A percentile compares a stretch with the other conserved stretches of the same genome.
These are phyloP conservation scores for Solanum pimpinellifolium DNA, from an alignment of 257 asterid species.

Conservation along the genomic window DNA sequence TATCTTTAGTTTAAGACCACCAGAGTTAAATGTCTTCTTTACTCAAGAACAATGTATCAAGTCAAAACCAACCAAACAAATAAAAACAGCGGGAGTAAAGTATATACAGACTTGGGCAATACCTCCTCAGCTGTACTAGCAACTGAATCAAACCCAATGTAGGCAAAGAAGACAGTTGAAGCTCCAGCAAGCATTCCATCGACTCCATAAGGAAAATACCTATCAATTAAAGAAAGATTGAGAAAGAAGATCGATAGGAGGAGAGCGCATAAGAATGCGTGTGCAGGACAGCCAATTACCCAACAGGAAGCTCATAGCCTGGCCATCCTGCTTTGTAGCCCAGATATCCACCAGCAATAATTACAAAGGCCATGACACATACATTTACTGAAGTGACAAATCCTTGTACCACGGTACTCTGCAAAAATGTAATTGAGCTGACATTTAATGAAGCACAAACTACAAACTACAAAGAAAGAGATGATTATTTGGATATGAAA, in stretches of 20 bases:
- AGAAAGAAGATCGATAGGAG: not conserved
- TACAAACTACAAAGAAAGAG: not conserved
- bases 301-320: slow-evolving; percentile 77
- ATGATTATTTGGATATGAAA: not conserved
- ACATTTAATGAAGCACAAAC: not conserved
- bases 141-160: slow-evolving; percentile 86
- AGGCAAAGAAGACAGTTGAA: slow-evolving; percentile 94
- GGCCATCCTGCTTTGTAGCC: slow-evolving; percentile 98
- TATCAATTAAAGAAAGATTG: slow-evolving; percentile 4
- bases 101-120: not conserved
- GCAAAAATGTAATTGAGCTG: slow-evolving; percentile 6
- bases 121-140: slow-evolving; percentile 99
- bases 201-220: slow-evolving; percentile 84
- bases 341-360: slow-evolving; percentile 83
- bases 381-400: slow-evolving; percentile 68
- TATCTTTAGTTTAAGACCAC: not conserved
- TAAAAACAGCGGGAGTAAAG: not conserved
- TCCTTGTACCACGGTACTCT: slow-evolving; percentile 95
- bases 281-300: slow-evolving; percentile 29
- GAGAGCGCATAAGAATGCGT: not conserved
- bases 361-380: slow-evolving; percentile 89
- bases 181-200: slow-evolving; percentile 99
- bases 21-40: not conserved
- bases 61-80: not conserved
- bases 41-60: not conserved